phyloP scores from a whole-genome alignment of 441 rosid genomes.

The Aleurites moluccanus region DNA sequence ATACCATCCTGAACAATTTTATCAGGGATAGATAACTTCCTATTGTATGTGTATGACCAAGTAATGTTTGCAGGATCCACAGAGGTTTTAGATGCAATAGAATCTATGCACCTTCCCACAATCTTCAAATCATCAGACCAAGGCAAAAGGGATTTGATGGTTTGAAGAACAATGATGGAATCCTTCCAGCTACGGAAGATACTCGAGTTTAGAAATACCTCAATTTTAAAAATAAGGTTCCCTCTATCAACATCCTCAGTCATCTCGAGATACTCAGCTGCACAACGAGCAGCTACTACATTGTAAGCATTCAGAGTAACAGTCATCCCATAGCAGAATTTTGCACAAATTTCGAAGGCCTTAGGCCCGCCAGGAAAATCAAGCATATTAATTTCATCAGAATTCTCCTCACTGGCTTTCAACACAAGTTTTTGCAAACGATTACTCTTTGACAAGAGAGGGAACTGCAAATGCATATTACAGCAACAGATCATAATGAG shows the following conservation, averaged over 20 bases:
- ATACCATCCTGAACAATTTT: conserved; percentile 47
- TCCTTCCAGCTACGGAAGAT: conserved; percentile 96
- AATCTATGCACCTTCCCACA: conserved; percentile 81
- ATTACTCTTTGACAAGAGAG: conserved; percentile 85
- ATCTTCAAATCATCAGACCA: conserved; percentile 92
- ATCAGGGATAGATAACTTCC: conserved; percentile 60
- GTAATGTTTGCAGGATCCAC: conserved; percentile 68
- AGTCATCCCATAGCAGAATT: conserved; percentile 92
- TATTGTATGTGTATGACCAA: conserved; percentile 90
- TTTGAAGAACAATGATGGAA: conserved; percentile 89
- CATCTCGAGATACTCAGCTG: conserved; percentile 96
- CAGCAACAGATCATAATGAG: conserved; percentile 13
- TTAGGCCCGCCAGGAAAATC: conserved; percentile 91
- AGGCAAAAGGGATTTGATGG: conserved; percentile 71
- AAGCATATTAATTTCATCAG: conserved; percentile 50
- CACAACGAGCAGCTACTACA: conserved; percentile 86
- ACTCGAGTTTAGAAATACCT: conserved; percentile 84
- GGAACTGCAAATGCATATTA: conserved; percentile 59
- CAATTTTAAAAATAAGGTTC: conserved; percentile 81
- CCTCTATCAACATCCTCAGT: conserved; percentile 80
- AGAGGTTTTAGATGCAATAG: conserved; percentile 81
- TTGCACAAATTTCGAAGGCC: conserved; percentile 94
- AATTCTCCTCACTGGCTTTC: conserved; percentile 54
- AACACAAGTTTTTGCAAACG: conserved; percentile 62
- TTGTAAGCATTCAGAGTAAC: conserved; percentile 87